Evolutionary conservation across 768 basidiomycete species (phyloP).

Genomic region (Pulveroboletus sp.): DNA sequence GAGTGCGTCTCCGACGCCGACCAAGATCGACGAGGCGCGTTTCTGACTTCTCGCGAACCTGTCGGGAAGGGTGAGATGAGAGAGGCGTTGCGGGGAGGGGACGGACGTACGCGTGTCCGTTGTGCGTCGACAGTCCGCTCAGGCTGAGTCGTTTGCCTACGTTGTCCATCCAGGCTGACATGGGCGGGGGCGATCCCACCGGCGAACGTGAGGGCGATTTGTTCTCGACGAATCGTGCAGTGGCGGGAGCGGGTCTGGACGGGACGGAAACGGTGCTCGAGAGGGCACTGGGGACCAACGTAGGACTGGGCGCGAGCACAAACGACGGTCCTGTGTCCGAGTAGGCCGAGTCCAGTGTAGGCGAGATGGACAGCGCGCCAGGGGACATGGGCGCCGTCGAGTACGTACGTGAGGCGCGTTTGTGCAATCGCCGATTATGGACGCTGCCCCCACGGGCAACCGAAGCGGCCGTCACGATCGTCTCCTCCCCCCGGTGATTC

Average conservation of each 20-base stretch:
- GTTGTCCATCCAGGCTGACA: constrained; percentile 50
- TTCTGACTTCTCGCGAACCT: constrained; percentile 69
- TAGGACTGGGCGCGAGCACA: constrained; percentile 11
- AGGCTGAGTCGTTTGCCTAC: constrained; percentile 61
- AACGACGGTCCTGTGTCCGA: constrained; percentile 14
- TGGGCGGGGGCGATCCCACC: constrained; percentile 20
- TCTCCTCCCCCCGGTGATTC: neutral
- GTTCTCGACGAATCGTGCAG: no score
- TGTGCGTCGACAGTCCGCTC: constrained; percentile 52
- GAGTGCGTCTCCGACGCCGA: constrained; percentile 59
- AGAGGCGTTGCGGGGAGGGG: neutral
- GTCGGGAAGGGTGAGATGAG: neutral
- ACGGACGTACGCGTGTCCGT: constrained; percentile 28
- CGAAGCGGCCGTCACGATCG: neutral
- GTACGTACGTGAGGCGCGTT: constrained; percentile 5
- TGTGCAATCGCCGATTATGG: constrained; percentile 9
- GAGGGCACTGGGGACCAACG: neutral
- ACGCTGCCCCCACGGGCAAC: constrained; percentile 19
- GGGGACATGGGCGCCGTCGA: neutral
- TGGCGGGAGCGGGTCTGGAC: neutral
- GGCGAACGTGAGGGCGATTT: neutral
- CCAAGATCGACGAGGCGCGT: constrained; percentile 61
- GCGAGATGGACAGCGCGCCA: neutral
- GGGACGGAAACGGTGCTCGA: neutral
- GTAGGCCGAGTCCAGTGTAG: neutral